Conservation (phyloP, 441 rosid species). For the Croton laevigatus region DNA sequence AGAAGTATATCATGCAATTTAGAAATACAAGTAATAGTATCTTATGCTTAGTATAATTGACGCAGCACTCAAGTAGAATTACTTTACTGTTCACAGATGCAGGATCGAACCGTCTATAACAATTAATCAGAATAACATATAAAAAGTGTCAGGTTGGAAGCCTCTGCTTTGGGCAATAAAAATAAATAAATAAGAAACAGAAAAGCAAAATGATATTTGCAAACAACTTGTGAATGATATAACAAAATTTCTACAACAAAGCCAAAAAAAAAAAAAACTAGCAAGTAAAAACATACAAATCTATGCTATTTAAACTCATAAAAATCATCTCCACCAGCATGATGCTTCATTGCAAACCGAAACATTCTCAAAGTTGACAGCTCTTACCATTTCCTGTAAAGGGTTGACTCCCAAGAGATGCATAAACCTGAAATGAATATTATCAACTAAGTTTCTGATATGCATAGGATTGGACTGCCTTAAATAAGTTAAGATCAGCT, state of each 20-base stretch:
- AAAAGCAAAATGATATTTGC: neutral
- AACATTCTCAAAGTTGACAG: constrained; percentile 4
- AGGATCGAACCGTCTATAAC: neutral
- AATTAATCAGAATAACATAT: neutral
- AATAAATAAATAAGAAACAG: neutral
- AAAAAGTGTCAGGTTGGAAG: neutral
- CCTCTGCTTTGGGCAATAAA: neutral
- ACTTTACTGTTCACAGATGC: constrained; percentile 6
- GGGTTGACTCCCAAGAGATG: constrained; percentile 69
- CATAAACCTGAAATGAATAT: constrained; percentile 68
- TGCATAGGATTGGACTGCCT: constrained; percentile 12
- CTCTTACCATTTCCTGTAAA: constrained; percentile 78
- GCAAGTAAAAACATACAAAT: neutral
- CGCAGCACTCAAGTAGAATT: neutral
- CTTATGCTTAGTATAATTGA: neutral
- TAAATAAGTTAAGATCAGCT: constrained; percentile 1
- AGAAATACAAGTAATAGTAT: neutral
- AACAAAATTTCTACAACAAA: neutral
- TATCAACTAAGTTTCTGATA: constrained; percentile 18
- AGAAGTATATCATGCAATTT: neutral
- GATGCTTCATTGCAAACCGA: neutral
- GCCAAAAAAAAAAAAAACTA: neutral
- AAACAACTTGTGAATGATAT: neutral
- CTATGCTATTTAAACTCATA: neutral
- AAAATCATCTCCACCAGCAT: neutral